Base-by-base conservation (phyloP, 1,284 basidiomycete species). In the Melampsora medusae region DNA sequence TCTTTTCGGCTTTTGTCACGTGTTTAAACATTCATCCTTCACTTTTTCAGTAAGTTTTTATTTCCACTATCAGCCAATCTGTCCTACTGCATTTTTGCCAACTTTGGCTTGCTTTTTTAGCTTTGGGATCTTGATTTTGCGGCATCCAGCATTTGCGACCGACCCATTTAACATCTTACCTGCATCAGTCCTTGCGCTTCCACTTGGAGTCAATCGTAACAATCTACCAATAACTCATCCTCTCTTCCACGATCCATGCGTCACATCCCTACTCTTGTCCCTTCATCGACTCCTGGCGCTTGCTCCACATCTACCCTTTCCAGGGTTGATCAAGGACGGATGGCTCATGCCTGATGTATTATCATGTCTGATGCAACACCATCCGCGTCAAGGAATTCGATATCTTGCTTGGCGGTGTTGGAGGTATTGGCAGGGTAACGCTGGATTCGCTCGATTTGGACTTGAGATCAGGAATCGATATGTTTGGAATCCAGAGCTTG, bases 361-460 rank as follows among this genome's bases (percentile, higher is more conserved):
- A 42, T 31, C 67, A 28, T 67, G 60, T 46, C 16, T 75, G 22
- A 42, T 75, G 28, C 59, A 75, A 64, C 66, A 67, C 28, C 73
- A 75, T 75, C 73, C 66, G 14, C 65, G 49, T 42, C 67, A 49
- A 65, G 67, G 74, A 25, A 65, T 60, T 42, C 67, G 67, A 50
- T 60, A 69, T 60, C 61, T 77, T 25, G 74, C 74, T 65, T 77
- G 74, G 74, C 28, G 67, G 42, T 77, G 74, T 38, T 77, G 67
- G 74, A 64, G 46, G 22, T 69, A 62, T 66, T 77, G 74, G 74
- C 67, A 64, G 42, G 67, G 74, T 14, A 14, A 59, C 50, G 66
- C 74, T 38, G 33, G 42, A 35, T 69, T 61, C 4, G 62, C 56
- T 69, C 48, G 46, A 16, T n/a, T 56, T 16, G 35, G 50, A 60